Base-by-base conservation (phyloP, 345 rosid genomes). In the Schrenkiella parvula region DNA sequence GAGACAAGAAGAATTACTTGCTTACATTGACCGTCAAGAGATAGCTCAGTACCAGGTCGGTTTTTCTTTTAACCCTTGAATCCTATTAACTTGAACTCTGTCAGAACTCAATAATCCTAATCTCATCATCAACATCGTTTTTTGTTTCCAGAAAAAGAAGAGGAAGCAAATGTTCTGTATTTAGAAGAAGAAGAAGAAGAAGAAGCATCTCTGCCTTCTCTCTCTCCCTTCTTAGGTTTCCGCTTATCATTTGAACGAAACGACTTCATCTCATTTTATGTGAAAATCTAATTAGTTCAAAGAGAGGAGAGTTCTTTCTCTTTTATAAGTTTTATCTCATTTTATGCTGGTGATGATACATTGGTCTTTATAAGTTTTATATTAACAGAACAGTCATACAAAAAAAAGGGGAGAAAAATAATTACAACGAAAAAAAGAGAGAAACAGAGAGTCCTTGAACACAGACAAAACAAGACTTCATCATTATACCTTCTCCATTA, bases 1-100 rank as follows among this genome's bases (percentile, higher is more conserved):
- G 92, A 89, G 84, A 79, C 99, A 92, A 84, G 99, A 95, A 71
- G 99, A 95, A 54, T 79, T 92, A 67, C 95, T 92, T 11, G 98
- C 96, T 1, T 95, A 90, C 76, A 87, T 95, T 42, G 99, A 95
- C 77, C 77, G 95, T 48, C 96, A 95, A 85, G 91, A 82, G 78
- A 87, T 81, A 56, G 89, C 92, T 70, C 84, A 80, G 54, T 74
- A 50, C 56, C 85, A 82, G 99, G 97, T 92, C 78, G 5, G 81
- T 51, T 42, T 32, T 51, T 26, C 29, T 18, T 51, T 6, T 18
- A 18, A 32, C 14, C 46, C 28, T 15, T 38, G n/a, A n/a, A n/a
- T n/a, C n/a, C n/a, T n/a, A n/a, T n/a, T n/a, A n/a, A n/a, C n/a
- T n/a, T n/a, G n/a, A n/a, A n/a, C n/a, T n/a, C n/a, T n/a, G n/a